Percentiles rank a stretch among this genome's conserved stretches.
phyloP scores from a whole-genome alignment of 2,329 filamentous ascomycete genomes.

The Triangularia verruculosa region DNA sequence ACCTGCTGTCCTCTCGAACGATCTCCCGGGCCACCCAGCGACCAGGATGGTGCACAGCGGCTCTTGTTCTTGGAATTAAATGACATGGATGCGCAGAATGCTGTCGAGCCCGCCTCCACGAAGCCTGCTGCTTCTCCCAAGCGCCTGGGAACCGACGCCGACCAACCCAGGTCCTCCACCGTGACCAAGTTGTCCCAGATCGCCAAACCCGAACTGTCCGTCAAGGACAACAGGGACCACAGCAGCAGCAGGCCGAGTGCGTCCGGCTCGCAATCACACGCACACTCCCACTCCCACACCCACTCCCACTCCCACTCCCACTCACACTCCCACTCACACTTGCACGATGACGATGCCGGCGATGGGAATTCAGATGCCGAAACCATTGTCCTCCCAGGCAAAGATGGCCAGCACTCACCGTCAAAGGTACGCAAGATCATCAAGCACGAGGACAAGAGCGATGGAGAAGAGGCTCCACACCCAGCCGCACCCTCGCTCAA shows the following conservation, averaged over 20 bases:
- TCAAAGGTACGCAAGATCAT: constrained; percentile 61
- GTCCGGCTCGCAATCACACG: constrained; percentile 32
- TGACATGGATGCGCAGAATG: constrained; percentile 69
- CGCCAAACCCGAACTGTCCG: constrained; percentile 28
- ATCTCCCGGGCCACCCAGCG: constrained; percentile 38
- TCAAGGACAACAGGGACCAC: constrained; percentile 31
- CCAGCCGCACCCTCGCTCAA: constrained; percentile 34
- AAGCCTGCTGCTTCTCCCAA: constrained; percentile 56
- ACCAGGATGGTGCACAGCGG: constrained; percentile 60
- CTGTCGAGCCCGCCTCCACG: constrained; percentile 59
- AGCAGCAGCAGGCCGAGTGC: constrained; percentile 28
- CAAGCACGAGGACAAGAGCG: constrained; percentile 63
- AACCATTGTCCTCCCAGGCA: constrained; percentile 66
- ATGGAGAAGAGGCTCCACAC: constrained; percentile 48
- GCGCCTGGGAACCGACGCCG: constrained; percentile 40
- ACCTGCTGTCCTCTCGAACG: constrained; percentile 14
- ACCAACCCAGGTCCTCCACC: constrained; percentile 34
- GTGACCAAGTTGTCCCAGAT: constrained; percentile 29
- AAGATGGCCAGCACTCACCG: constrained; percentile 58
- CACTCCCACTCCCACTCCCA: background rate
- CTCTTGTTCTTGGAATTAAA: constrained; percentile 52
- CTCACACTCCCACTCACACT: constrained; percentile 32
- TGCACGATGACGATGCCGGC: constrained; percentile 40
- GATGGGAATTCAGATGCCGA: constrained; percentile 69
- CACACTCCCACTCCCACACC: constrained; percentile 40